phyloP scores from a whole-genome alignment of 768 basidiomycete genomes.

The Holtermanniella nyarrowii region DNA sequence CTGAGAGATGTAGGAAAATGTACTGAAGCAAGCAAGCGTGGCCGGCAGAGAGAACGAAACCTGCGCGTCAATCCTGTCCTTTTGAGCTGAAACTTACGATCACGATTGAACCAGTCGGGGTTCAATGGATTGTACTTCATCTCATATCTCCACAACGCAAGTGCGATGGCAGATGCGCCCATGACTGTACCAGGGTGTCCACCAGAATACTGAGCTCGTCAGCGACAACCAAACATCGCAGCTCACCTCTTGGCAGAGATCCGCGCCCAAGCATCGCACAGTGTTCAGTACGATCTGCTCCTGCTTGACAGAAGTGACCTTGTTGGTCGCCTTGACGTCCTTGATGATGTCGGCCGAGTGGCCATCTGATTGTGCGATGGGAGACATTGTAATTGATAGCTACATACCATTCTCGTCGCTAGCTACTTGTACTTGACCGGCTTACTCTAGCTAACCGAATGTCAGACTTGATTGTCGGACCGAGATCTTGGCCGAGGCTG shows the following conservation, averaged over 20 bases:
- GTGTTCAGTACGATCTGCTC: slow-evolving; percentile 37
- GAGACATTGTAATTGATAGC: too few relatives aligned
- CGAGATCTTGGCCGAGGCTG: too few relatives aligned
- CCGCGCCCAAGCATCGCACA: slow-evolving; percentile 35
- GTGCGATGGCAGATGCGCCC: slow-evolving; percentile 40
- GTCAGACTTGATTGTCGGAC: too few relatives aligned
- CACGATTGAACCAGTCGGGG: slow-evolving; percentile 39
- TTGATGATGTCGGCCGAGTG: too few relatives aligned
- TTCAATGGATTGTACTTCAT: slow-evolving; percentile 40
- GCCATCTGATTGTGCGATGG: too few relatives aligned
- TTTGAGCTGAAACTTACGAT: slow-evolving; percentile 20
- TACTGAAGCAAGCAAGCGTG: slow-evolving; percentile 41
- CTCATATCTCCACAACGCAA: slow-evolving; percentile 36
- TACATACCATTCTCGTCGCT: too few relatives aligned
- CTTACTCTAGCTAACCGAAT: too few relatives aligned
- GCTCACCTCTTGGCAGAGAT: slow-evolving; percentile 33
- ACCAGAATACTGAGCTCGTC: slow-evolving; percentile 38
- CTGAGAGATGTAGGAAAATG: slow-evolving; percentile 37
- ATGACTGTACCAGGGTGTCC: slow-evolving; percentile 42
- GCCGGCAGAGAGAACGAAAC: slow-evolving; percentile 36
- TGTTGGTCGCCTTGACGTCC: too few relatives aligned
- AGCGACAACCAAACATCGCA: too few relatives aligned
- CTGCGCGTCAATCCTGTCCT: slow-evolving; percentile 4
- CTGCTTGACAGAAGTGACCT: too few relatives aligned
- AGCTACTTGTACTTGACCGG: too few relatives aligned